phyloP scores from a whole-genome alignment of 2,329 filamentous ascomycete species.

The Sphaerulina vaccinii region DNA sequence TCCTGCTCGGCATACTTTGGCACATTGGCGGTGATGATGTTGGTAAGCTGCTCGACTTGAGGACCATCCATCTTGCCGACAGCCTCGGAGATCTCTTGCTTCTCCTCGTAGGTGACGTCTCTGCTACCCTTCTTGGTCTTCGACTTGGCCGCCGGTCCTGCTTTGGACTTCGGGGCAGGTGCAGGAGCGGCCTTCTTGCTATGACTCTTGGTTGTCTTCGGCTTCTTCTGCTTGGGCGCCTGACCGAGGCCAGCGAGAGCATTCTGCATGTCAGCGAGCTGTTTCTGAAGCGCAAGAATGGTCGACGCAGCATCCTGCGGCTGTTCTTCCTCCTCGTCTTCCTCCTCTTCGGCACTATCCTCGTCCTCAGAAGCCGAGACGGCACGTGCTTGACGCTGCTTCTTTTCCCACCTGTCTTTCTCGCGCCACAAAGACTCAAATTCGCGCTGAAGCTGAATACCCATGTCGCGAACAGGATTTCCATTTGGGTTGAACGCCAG shows the following conservation, averaged over 20 bases:
- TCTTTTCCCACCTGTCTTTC: slow-evolving; percentile 78
- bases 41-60: slow-evolving; percentile 77
- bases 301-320: slow-evolving; percentile 44
- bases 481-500: slow-evolving; percentile 84
- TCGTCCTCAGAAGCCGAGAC: slow-evolving; percentile 68
- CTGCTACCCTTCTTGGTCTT: slow-evolving; percentile 53
- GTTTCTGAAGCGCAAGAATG: slow-evolving; percentile 71
- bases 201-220: slow-evolving; percentile 28
- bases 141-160: background rate
- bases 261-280: slow-evolving; percentile 55
- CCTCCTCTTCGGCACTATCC: slow-evolving; percentile 65
- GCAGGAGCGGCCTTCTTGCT: slow-evolving; percentile 21
- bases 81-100: slow-evolving; percentile 74
- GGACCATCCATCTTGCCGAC: slow-evolving; percentile 65
- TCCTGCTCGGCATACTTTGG: slow-evolving; percentile 63
- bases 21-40: slow-evolving; percentile 84
- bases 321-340: slow-evolving; percentile 57
- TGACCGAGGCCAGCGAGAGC: slow-evolving; percentile 47
- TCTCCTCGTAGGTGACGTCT: slow-evolving; percentile 74
- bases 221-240: slow-evolving; percentile 42
- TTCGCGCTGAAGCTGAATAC: slow-evolving; percentile 68
- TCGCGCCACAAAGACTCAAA: slow-evolving; percentile 75
- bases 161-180: slow-evolving; percentile 45
- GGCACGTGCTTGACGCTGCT: slow-evolving; percentile 67
- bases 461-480: slow-evolving; percentile 70